Percentiles rank a stretch among this genome's conserved stretches.
phyloP scores from a whole-genome alignment of 2,329 filamentous ascomycete species.

The Xylariales sp. region DNA sequence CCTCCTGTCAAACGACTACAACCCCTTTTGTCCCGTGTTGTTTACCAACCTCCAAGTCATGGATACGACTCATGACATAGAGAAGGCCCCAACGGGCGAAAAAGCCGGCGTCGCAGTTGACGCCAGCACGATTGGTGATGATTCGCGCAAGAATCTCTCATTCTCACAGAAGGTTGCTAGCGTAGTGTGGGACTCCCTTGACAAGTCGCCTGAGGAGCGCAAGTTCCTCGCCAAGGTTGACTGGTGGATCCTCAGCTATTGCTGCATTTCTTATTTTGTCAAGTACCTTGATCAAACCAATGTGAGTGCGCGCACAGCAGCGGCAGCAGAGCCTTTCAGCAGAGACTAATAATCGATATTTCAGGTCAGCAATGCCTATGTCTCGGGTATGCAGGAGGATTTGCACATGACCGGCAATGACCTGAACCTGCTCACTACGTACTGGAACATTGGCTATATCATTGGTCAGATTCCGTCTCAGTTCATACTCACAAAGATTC shows the following conservation, averaged over 20 bases:
- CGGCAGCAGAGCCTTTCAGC: too few relatives aligned
- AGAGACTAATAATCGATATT: too few relatives aligned
- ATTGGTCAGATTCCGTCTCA: conserved; percentile 15
- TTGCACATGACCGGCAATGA: conserved; percentile 18
- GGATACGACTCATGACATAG: neutral
- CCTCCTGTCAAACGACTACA: too few relatives aligned
- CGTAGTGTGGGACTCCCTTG: conserved; percentile 26
- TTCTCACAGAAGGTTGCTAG: conserved; percentile 10
- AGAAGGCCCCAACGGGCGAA: neutral
- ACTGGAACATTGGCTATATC: conserved; percentile 14
- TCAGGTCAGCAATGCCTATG: conserved; percentile 23
- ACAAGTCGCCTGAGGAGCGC: conserved; percentile 27
- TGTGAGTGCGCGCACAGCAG: conserved; percentile 8
- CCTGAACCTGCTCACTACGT: conserved; percentile 18
- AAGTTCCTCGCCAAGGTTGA: conserved; percentile 28
- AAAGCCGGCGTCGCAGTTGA: neutral
- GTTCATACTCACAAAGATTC: too few relatives aligned
- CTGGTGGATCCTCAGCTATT: conserved; percentile 29
- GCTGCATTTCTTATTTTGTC: conserved; percentile 32
- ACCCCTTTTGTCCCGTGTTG: too few relatives aligned
- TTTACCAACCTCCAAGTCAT: too few relatives aligned
- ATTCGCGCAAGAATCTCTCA: neutral
- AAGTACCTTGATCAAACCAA: conserved; percentile 31
- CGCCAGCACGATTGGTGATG: neutral
- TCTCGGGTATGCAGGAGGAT: conserved; percentile 7